Conservation (phyloP, 768 basidiomycete species). For the Pleurotus platypus region DNA sequence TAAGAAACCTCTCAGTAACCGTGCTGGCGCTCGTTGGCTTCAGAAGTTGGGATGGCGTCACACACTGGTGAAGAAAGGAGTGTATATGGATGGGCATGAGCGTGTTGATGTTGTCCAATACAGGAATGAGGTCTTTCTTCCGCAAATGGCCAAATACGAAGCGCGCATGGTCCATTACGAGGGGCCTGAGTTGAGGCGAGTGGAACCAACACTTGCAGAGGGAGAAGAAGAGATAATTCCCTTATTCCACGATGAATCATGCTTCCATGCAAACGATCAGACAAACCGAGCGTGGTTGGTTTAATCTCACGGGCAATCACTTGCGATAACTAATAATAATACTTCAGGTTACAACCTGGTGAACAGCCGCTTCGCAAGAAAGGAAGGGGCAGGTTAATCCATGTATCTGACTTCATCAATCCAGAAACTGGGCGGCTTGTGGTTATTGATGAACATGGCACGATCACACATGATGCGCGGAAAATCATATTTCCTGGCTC, state of each 20-base stretch:
- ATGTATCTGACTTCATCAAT: slow-evolving; percentile 38
- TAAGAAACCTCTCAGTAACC: slow-evolving; percentile 18
- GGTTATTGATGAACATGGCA: slow-evolving; percentile 17
- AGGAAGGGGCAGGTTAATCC: slow-evolving; percentile 29
- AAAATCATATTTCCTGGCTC: slow-evolving; percentile 34
- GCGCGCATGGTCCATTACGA: slow-evolving; percentile 17
- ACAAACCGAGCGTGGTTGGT: neutral
- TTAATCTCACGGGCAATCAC: neutral
- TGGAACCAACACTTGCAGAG: slow-evolving; percentile 16
- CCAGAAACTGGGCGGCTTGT: slow-evolving; percentile 28
- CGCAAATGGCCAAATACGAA: slow-evolving; percentile 21
- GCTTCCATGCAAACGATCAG: slow-evolving; percentile 24
- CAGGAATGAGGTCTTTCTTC: slow-evolving; percentile 22
- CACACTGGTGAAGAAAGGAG: slow-evolving; percentile 24
- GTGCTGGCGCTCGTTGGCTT: slow-evolving; percentile 37
- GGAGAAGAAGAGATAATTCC: slow-evolving; percentile 23
- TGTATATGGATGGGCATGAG: slow-evolving; percentile 36
- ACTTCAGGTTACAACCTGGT: slow-evolving; percentile 15
- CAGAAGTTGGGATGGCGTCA: slow-evolving; percentile 26
- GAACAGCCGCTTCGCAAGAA: slow-evolving; percentile 27
- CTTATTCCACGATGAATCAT: slow-evolving; percentile 28
- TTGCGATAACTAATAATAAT: slow-evolving; percentile 16
- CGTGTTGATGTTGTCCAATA: slow-evolving; percentile 32
- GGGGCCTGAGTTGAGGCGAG: slow-evolving; percentile 15
- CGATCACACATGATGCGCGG: slow-evolving; percentile 23